Conservation (phyloP, 768 basidiomycete genomes). For the Pulveroboletus sp. region DNA sequence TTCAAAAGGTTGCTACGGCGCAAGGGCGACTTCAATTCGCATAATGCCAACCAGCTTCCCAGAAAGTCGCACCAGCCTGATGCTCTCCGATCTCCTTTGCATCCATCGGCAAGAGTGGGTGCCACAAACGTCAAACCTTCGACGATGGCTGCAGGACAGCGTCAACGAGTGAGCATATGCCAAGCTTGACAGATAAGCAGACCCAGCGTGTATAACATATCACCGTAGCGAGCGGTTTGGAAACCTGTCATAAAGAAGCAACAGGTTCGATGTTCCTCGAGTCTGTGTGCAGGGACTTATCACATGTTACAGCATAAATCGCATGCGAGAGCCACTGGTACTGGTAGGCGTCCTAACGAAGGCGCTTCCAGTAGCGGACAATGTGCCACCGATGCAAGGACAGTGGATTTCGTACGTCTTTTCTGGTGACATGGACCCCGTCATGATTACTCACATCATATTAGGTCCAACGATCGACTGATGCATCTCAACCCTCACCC, state of each 20-base stretch:
- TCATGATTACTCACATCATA: no score
- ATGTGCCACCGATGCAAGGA: accelerated
- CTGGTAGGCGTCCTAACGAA: accelerated
- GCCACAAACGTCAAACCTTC: not conserved
- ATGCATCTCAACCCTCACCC: not conserved
- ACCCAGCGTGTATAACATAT: not conserved
- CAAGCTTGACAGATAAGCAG: not conserved
- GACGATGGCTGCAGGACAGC: not conserved
- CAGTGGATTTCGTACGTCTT: not conserved
- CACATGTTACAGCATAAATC: not conserved
- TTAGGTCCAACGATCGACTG: not conserved
- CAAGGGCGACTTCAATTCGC: no score
- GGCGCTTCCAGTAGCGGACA: not conserved
- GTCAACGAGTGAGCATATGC: not conserved
- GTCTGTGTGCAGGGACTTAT: not conserved
- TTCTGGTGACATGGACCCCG: no score
- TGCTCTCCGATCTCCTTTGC: not conserved
- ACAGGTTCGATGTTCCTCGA: not conserved
- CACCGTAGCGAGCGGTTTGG: not conserved
- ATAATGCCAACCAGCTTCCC: not conserved
- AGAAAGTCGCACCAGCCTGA: no score
- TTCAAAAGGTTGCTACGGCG: not conserved
- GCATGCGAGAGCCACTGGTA: not conserved
- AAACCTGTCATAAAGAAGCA: not conserved
- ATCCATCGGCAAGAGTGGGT: not conserved